Evolutionary conservation across 345 rosid species (phyloP), one percentile per base, ranked within the genome.

Genomic region (Rhizophora apiculata): DNA sequence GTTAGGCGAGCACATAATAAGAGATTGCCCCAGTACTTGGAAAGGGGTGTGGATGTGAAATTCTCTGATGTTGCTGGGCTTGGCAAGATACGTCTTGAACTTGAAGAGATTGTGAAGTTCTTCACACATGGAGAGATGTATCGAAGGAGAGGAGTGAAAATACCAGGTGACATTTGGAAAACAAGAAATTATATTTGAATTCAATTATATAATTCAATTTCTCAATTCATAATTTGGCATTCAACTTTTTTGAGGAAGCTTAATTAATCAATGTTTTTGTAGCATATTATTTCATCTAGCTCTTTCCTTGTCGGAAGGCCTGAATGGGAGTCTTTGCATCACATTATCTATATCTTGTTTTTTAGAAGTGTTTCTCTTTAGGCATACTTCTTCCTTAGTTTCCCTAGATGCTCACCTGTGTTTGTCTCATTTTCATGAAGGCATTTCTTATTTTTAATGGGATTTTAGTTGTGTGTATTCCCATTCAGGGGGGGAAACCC

Each of bases 101-200:
- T 93, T 19, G 98, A 93, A 83, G 98, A 93, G 74, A 87, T 93
- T 48, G 97, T 93, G 65, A 93, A 93, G 81, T 93, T 93, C 80
- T 93, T 93, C 79, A 93, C 98, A 20, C 98, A 93, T 68, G 98
- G 96, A 55, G 98, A 93, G 80, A 89, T 93, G 90, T 93, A 90
- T 56, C 76, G 97, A 29, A 84, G 98, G 72, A 89, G 98, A 85
- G 96, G 98, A 39, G 96, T 90, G 56, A 87, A 75, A 81, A 93
- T 93, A 77, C 97, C 97, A 79, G 98, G 98, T 90, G 63, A 36
- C 82, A 70, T 68, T 34, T 56, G 62, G 51, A 66, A 54, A 65
- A 57, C 68, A 27, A 30, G 15, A 52, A 32, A 7, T 68, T 58
- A 10, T 29, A 16, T 51, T 55, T 54, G 58, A 54, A 20, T 54